phyloP scores from a whole-genome alignment of 345 rosid species.

The Lenwebbia sp. region DNA sequence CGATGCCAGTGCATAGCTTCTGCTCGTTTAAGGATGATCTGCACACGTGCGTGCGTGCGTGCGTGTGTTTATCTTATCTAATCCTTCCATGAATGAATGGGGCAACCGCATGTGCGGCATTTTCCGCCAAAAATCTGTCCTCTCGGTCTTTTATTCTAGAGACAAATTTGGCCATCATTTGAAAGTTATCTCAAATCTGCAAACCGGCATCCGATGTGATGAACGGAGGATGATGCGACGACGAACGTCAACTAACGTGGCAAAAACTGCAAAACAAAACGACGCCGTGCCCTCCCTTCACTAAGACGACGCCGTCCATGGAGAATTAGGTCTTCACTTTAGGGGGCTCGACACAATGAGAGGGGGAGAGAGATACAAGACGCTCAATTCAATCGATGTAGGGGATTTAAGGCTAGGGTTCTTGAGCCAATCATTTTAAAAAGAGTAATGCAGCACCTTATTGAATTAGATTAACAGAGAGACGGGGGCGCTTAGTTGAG shows the following conservation, averaged over 20 bases:
- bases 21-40: not conserved
- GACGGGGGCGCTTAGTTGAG: not conserved
- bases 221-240: not conserved
- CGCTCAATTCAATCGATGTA: no score
- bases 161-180: not conserved
- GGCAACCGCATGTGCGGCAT: not conserved
- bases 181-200: not conserved
- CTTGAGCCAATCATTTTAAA: not conserved
- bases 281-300: not conserved
- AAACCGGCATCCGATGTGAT: not conserved
- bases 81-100: not conserved
- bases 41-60: not conserved
- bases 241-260: not conserved
- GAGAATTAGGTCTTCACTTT: not conserved
- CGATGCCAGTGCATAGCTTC: not conserved
- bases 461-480: not conserved
- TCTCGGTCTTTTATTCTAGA: not conserved
- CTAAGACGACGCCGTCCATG: not conserved
- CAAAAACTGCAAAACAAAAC: not conserved
- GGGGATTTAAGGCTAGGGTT: not conserved
- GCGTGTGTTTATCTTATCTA: not conserved
- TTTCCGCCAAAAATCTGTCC: not conserved
- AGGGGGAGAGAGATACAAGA: not conserved
- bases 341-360: not conserved
- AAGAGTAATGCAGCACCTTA: no score